Base-by-base conservation (phyloP, 805 yeast genomes). In the Candida xyloterini region DNA sequence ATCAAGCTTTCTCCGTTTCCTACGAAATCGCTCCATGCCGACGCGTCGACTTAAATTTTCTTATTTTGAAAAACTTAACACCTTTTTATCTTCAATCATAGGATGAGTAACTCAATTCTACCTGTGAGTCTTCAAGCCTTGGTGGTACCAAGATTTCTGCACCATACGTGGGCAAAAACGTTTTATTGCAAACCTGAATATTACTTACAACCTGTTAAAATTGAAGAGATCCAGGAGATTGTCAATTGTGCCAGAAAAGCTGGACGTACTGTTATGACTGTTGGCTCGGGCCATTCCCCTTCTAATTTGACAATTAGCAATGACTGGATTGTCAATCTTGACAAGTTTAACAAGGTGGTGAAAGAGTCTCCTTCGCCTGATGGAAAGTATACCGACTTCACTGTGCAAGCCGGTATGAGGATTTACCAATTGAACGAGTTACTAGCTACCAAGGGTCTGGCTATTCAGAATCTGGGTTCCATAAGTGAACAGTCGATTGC, bases 251-350 rank as follows among this genome's bases (percentile, higher is more conserved):
- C 98, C 4, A 67, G 74, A 33, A 55, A 63, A 32, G 57, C 67
- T 16, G 66, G 71, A 14, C 82, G 79, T 50, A 84, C 95, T 13
- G 65, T 91, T 40, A 81, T 85, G 72, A 78, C 85, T 2, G 90
- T 86, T 7, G 99, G 99, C 0, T 79, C 95, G 0, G 96, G 96
- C 23, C 98, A 93, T 59, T 89, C 97, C 7, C 99, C 99, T 0
- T 84, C 95, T 30, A 90, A 81, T 56, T 65, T 93, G 65, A 87
- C 96, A 38, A 81, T 89, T 83, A 84, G 95, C 4, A 65, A 70
- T 23, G 93, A 85, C 42, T 90, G 96, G 96, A 65, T 93, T 14
- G 76, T 95, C 47, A 90, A 86, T 58, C 70, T 91, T 54, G 98
- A 91, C 62, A 77, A 78, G 42, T 74, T 84, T 59, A 76, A 78